Evolutionary conservation across 305 asterid species (phyloP).

Genomic region (Salvia sclarea): DNA sequence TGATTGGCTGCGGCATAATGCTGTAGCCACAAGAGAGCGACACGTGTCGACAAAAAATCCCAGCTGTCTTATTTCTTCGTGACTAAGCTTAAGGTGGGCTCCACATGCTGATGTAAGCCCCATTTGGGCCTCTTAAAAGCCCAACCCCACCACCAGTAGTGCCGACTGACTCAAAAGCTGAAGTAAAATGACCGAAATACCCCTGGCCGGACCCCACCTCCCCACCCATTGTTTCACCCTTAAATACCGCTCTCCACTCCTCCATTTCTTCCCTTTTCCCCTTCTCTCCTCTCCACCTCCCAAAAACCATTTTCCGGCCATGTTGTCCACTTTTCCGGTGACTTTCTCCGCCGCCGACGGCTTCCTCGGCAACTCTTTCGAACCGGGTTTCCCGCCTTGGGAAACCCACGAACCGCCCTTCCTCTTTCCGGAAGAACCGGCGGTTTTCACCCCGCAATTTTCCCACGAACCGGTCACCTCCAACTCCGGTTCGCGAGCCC

Average conservation of each 20-base stretch:
- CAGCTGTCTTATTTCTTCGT: conserved; percentile 47
- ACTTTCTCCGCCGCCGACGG: conserved; percentile 38
- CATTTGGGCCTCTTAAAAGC: conserved; percentile 33
- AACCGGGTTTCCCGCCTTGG: conserved; percentile 55
- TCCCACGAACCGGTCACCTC: conserved; percentile 48
- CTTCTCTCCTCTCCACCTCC: conserved; percentile 54
- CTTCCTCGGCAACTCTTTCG: conserved; percentile 40
- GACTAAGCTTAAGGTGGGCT: conserved; percentile 45
- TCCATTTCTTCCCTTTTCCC: conserved; percentile 74
- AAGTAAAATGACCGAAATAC: conserved; percentile 35
- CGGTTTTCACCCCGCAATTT: conserved; percentile 21
- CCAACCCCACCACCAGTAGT: conserved; percentile 36
- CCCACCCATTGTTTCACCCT: conserved; percentile 21
- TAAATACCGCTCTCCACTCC: conserved; percentile 57
- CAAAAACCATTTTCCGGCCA: conserved; percentile 41
- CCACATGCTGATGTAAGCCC: conserved; percentile 48
- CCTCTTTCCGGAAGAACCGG: conserved; percentile 34
- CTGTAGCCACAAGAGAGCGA: not conserved
- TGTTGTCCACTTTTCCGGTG: conserved; percentile 61
- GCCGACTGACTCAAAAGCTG: conserved; percentile 73
- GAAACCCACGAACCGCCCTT: conserved; percentile 43
- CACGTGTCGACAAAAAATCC: conserved; percentile 38
- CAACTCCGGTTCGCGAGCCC: conserved; percentile 57
- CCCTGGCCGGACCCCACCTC: conserved; percentile 43
- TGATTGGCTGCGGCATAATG: conserved; percentile 22